Evolutionary conservation across 495 filamentous ascomycete species (phyloP).

Genomic region (Margaritispora aquatica): DNA sequence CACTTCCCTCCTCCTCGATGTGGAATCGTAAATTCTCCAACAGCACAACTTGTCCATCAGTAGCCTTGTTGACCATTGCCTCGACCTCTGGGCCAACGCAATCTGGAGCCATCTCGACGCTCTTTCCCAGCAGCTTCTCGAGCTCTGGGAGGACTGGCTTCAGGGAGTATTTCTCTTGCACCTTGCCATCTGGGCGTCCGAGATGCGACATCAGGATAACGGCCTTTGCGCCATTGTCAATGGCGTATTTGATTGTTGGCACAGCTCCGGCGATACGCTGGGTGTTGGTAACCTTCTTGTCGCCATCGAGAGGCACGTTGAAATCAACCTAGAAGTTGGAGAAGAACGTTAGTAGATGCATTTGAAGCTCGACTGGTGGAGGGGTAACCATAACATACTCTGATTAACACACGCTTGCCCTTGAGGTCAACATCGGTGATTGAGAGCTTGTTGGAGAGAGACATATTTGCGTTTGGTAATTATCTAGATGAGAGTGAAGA

Average conservation of each 20-base stretch:
- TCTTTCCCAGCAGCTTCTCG: conserved; percentile 74
- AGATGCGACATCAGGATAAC: conserved; percentile 99
- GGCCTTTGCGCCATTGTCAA: conserved; percentile 89
- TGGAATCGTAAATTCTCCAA: conserved; percentile 99
- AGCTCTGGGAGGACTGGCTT: conserved; percentile 89
- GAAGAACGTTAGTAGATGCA: not conserved
- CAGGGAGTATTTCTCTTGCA: conserved; percentile 86
- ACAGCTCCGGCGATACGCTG: conserved; percentile 97
- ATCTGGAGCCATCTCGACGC: conserved; percentile 83
- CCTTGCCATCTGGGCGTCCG: conserved; percentile 87
- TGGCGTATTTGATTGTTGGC: conserved; percentile 96
- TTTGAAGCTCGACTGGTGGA: conserved; percentile 1
- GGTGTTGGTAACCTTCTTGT: conserved; percentile 93
- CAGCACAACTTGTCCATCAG: conserved; percentile 78
- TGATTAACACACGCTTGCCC: conserved; percentile 95
- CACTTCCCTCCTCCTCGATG: conserved; percentile 93
- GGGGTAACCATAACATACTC: conserved; percentile 54
- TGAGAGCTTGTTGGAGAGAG: conserved; percentile 95
- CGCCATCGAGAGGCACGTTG: conserved; percentile 91
- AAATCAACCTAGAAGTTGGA: conserved; percentile 79
- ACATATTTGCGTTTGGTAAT: conserved; percentile 56
- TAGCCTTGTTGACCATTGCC: conserved; percentile 78
- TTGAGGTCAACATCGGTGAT: conserved; percentile 95
- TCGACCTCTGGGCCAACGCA: conserved; percentile 87
- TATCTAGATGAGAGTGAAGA: not conserved